A percentile compares a stretch with the other conserved stretches of the same genome.
Evolutionary conservation across 495 filamentous ascomycete genomes (phyloP).

Genomic region (Aspergillus avenaceus): DNA sequence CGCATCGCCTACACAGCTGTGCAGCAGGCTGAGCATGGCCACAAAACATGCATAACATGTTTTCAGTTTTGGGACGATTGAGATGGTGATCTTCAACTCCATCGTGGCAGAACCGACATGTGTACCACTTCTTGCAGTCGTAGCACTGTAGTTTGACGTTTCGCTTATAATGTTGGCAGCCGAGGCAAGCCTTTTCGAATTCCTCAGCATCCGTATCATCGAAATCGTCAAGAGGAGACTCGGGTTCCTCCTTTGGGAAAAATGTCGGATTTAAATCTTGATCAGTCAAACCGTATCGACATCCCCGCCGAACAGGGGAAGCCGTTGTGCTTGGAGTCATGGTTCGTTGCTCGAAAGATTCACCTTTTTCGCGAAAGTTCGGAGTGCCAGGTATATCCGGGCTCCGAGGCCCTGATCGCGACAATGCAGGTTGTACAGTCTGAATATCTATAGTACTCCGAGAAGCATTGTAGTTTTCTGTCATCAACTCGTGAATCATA

Average conservation of each 20-base stretch:
- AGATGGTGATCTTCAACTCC: constrained; percentile 77
- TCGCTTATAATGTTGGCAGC: constrained; percentile 89
- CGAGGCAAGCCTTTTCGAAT: constrained; percentile 49
- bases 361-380: constrained; percentile 22
- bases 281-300: constrained; percentile 63
- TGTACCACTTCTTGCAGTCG: constrained; percentile 86
- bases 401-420: constrained; percentile 31
- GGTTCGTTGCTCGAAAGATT: constrained; percentile 25
- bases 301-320: constrained; percentile 31
- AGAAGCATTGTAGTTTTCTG: constrained; percentile 64
- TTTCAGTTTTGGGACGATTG: constrained; percentile 74
- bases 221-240: constrained; percentile 36
- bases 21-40: constrained; percentile 77
- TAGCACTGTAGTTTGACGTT: constrained; percentile 95
- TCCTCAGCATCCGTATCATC: constrained; percentile 42
- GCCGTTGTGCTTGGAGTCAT: constrained; percentile 27
- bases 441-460: constrained; percentile 29
- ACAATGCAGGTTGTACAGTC: constrained; percentile 20
- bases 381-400: constrained; percentile 33
- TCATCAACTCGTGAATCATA: constrained; percentile 79
- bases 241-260: constrained; percentile 45
- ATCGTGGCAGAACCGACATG: constrained; percentile 94
- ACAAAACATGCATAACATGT: constrained; percentile 99
- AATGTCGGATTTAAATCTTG: constrained; percentile 72
- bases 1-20: constrained; percentile 73